Base-by-base conservation (phyloP, 352 stramenopile genomes). In the Globisporangium alternatum region DNA sequence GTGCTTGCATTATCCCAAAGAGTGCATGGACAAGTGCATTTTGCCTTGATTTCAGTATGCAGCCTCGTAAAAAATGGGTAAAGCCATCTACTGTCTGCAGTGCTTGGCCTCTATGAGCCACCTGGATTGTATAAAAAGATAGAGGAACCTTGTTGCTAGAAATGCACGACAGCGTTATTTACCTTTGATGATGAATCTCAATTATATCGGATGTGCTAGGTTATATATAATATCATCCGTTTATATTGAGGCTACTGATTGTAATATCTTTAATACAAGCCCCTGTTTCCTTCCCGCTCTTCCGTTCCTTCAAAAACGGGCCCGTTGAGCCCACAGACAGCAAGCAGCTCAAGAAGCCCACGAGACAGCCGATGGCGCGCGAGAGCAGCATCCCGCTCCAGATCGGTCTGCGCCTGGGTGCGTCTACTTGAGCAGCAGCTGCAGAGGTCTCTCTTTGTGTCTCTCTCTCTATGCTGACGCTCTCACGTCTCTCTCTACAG, bases 321-420 rank as follows among this genome's bases (percentile, higher is more conserved):
- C 30, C 51, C 30, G 51, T 56, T 56, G 49, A 37, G 8, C 49
- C 28, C 12, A 41, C 35, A 28, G 33, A 21, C 22, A 55, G 48
- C 10, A n/a, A n/a, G 30, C 12, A 39, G 33, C 37, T 31, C 39
- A 25, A 22, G 28, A 48, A 65, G 52, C 62, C 0, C 51, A 65
- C 15, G 62, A 67, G 19, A 54, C 56, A 41, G 54, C 69, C 25
- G 56, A 51, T 53, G 68, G 76, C 19, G 76, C 19, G 22, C 61
- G 62, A 78, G 7, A 56, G 51, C 55, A 51, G 70, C 49, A 74
- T 90, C 59, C 83, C 83, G 64, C 79, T 90, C 48, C 75, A 88
- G 49, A 82, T 90, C 53, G 81, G 80, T 2, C 71, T 92, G 41
- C 83, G 83, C 12, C 77, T 92, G 39, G 83, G 83, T 92, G 56